Base-by-base conservation (phyloP, 2,329 filamentous ascomycete species). In the Akanthomyces lecanii region DNA sequence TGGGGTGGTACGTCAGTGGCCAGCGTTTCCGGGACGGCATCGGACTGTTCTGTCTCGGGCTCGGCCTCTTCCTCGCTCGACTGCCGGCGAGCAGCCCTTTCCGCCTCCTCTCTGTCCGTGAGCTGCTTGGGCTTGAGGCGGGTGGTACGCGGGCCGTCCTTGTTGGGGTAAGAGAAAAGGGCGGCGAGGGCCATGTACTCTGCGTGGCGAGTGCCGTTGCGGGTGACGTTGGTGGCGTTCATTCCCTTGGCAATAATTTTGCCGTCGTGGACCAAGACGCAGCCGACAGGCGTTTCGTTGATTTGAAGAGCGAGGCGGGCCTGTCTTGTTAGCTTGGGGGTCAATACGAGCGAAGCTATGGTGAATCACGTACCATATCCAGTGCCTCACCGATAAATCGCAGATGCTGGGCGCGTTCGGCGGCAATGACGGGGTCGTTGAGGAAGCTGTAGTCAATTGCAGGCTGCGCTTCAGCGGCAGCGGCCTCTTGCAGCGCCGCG, bases 261-360 rank as follows among this genome's bases (percentile, higher is more conserved):
- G 67, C 87, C 88, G 33, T 91, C 77, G 72, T 92, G 85, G 25
- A 98, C 93, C 60, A 99, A 87, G 38, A 99, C 92, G 75, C 95
- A 99, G 55, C 95, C 96, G 23, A 99, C 95, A 1, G 95, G 95
- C 1, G 96, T 98, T 78, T 99, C 95, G 69, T 96, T 93, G 65
- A 86, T 90, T 68, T 81, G 80, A 55, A 99, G 85, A 25, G 96
- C 95, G 67, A 92, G 85, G 71, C 94, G 89, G 64, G 92, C 95
- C 91, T 96, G 62, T 7, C 18, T 18, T 30, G 66, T 73, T 69
- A 74, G 70, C 53, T 45, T 38, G 7, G 25, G 14, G 5, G 23
- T 30, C 3, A 30, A 33, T 25, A 2, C 16, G 5, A 47, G 11
- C 11, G n/a, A 16, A 12, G 50, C 25, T 11, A 25, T 6, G 12